Base-by-base conservation (phyloP, 352 stramenopile species). In the Globisporangium parvum region DNA sequence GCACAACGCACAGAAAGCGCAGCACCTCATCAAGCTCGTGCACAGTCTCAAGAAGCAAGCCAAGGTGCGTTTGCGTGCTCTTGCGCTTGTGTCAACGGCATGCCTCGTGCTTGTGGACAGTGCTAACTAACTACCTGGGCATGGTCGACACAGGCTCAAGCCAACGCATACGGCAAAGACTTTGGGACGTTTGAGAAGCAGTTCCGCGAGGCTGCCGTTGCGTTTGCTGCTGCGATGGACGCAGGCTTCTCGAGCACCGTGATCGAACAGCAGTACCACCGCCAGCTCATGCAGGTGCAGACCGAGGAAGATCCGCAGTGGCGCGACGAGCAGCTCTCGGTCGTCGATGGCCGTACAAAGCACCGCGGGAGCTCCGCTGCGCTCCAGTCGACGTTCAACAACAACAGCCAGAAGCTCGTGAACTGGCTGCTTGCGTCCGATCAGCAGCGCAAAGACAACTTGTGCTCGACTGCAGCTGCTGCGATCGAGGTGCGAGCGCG, bases 371-470 rank as follows among this genome's bases (percentile, higher is more conserved):
- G 66, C 14, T 49, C 69, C 0, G 62, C 58, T 0, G 59, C 69
- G 5, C 67, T 73, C 14, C 69, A 77, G 47, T 49, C 44, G 11
- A 56, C 53, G 1, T 60, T 83, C 63, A 85, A 85, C 59, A 82
- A 77, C 42, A 87, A 80, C 59, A 76, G 76, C 37, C 65, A 81
- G 15, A 91, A 92, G 63, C 71, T 94, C 17, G 81, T 91, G 3
- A 90, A 77, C 20, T 94, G 84, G 84, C 57, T 94, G 14, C 55
- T 86, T 8, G 67, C 80, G 6, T 88, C 73, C 0, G 81, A 91
- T 0, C 73, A 77, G 17, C 70, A 87, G 49, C 76, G 82, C 21
- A 91, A 89, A 58, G 79, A 89, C 45, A 86, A 79, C 40, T 31
- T 85, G n/a, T 74, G 67, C 9, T 60, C 62, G n/a, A 81, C 67